Percentiles rank a stretch among this genome's conserved stretches.
These are phyloP conservation scores for Pleurotus tuber-regium DNA, from an alignment of 768 basidiomycete genomes.

Conservation along the genomic window DNA sequence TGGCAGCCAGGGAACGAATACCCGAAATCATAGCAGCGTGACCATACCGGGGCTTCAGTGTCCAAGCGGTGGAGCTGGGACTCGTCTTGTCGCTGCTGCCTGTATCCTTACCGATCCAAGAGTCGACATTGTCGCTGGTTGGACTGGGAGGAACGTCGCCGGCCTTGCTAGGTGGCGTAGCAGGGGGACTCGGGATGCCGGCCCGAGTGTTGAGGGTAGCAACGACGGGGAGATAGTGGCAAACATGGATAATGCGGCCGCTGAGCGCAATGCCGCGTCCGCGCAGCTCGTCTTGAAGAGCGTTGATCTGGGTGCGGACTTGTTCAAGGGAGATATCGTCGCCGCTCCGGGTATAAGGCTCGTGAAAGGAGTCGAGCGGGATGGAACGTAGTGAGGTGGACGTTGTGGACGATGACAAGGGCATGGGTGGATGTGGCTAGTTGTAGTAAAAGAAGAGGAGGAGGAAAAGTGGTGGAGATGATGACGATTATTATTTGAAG, in stretches of 20 bases:
- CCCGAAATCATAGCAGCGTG: conserved; percentile 96
- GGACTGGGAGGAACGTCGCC: conserved; percentile 45
- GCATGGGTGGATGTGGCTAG: background rate
- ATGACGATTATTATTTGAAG: conserved; percentile 5
- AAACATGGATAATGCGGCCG: conserved; percentile 89
- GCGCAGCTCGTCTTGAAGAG: conserved; percentile 71
- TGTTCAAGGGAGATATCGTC: conserved; percentile 69
- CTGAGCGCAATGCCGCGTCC: conserved; percentile 72
- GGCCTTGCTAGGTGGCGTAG: conserved; percentile 66
- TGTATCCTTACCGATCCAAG: background rate
- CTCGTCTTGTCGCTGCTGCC: background rate
- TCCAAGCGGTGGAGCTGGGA: conserved; percentile 52
- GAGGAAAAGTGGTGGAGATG: background rate
- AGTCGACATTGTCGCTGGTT: conserved; percentile 8
- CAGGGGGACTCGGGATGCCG: conserved; percentile 69
- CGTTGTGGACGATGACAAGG: background rate
- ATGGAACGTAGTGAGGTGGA: conserved; percentile 5
- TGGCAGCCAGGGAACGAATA: conserved; percentile 77
- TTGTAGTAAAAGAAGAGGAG: background rate
- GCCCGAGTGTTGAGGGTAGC: conserved; percentile 53
- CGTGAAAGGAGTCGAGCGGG: conserved; percentile 70
- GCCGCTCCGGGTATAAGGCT: conserved; percentile 63
- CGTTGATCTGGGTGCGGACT: conserved; percentile 68
- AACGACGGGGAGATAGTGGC: conserved; percentile 83
- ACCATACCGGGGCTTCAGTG: conserved; percentile 75